Evolutionary conservation across 345 rosid species (phyloP).

Genomic region (Sapria himalayana): DNA sequence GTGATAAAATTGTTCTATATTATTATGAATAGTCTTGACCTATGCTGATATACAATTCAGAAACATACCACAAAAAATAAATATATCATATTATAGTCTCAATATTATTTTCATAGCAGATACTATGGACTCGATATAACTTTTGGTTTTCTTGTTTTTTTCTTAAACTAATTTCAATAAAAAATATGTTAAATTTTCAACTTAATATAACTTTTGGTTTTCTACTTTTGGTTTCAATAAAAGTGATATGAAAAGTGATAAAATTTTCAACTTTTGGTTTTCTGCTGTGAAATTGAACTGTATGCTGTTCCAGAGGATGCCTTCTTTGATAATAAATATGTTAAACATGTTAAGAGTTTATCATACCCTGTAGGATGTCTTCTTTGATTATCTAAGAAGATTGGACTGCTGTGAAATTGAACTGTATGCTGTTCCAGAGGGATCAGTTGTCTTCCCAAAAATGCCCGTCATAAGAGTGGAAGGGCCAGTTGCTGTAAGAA

Average conservation of each 20-base stretch:
- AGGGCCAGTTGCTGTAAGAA: constrained; percentile 92
- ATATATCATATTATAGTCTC: too few species aligned
- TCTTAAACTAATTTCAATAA: too few species aligned
- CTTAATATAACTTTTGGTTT: neutral
- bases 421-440: constrained; percentile 70
- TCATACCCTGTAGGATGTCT: constrained; percentile 38
- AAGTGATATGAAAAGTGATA: neutral
- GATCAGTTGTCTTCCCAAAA: constrained; percentile 80
- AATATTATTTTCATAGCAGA: too few species aligned
- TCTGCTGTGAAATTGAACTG: neutral
- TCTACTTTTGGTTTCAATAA: neutral
- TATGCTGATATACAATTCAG: too few species aligned
- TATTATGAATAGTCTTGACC: too few species aligned
- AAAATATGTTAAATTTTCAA: too few species aligned
- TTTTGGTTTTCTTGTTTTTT: too few species aligned
- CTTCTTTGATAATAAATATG: too few species aligned
- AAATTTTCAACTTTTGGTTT: neutral
- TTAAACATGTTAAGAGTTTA: constrained; percentile 6
- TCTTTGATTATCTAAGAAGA: constrained; percentile 56
- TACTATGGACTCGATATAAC: too few species aligned
- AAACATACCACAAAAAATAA: too few species aligned
- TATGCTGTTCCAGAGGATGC: too few species aligned
- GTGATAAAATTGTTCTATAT: too few species aligned
- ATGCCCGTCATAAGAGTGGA: constrained; percentile 82
- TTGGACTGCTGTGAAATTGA: constrained; percentile 81